phyloP scores from a whole-genome alignment of 2,329 filamentous ascomycete genomes.

The Neofusicoccum laricinum region DNA sequence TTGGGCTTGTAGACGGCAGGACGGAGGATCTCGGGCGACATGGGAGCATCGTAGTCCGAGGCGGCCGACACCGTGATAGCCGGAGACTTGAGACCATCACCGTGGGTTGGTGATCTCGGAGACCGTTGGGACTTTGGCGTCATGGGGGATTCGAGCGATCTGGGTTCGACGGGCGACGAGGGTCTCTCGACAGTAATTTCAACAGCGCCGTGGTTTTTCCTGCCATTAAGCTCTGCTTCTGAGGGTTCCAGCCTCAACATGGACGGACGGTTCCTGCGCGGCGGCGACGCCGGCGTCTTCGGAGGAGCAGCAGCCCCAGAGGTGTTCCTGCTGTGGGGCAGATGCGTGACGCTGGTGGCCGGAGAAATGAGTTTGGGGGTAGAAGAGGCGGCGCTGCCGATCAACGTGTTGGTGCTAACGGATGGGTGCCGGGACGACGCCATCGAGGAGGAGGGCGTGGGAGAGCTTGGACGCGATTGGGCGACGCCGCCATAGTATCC shows the following conservation, averaged over 20 bases:
- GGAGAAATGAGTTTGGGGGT: slow-evolving; percentile 31
- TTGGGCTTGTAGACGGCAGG: neutral
- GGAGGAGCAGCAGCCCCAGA: slow-evolving; percentile 20
- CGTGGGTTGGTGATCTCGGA: neutral
- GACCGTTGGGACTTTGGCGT: neutral
- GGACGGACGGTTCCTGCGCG: slow-evolving; percentile 18
- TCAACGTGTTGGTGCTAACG: slow-evolving; percentile 34
- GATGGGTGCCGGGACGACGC: slow-evolving; percentile 22
- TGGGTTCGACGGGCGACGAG: slow-evolving; percentile 25
- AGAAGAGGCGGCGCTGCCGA: slow-evolving; percentile 31
- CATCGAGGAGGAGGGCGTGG: slow-evolving; percentile 29
- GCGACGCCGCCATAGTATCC: slow-evolving; percentile 40
- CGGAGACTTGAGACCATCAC: neutral
- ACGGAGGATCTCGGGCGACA: slow-evolving; percentile 6
- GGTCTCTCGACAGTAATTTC: slow-evolving; percentile 35
- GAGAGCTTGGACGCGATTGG: slow-evolving; percentile 38
- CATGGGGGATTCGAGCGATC: neutral
- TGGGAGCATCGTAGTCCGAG: neutral
- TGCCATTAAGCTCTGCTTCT: slow-evolving; percentile 35
- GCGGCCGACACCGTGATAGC: neutral
- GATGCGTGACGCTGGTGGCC: slow-evolving; percentile 32
- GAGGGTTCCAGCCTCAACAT: slow-evolving; percentile 32
- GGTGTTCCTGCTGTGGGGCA: slow-evolving; percentile 23
- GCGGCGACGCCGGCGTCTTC: slow-evolving; percentile 21
- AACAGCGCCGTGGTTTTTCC: slow-evolving; percentile 33